phyloP scores from a whole-genome alignment of 75 land plant genomes.

The Selaginella moellendorffii region DNA sequence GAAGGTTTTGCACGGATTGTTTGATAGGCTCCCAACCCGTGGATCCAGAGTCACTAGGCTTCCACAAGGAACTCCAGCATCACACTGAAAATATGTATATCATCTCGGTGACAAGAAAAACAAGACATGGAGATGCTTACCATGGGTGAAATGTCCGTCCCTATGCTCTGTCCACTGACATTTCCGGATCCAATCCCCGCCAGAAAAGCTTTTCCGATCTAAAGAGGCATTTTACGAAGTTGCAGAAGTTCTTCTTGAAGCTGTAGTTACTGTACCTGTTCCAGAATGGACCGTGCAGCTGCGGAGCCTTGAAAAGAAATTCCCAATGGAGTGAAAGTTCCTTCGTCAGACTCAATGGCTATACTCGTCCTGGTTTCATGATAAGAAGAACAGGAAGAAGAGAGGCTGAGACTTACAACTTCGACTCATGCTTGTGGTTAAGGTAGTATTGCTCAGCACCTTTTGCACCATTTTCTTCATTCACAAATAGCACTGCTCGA shows the following conservation, averaged over 20 bases:
- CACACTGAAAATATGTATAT: slow-evolving; percentile 11
- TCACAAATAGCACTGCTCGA: slow-evolving; percentile 27
- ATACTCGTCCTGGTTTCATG: slow-evolving; percentile 17
- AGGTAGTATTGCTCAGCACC: slow-evolving; percentile 22
- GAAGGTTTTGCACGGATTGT: slow-evolving; percentile 24
- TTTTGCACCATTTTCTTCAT: slow-evolving; percentile 25
- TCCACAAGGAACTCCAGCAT: slow-evolving; percentile 22
- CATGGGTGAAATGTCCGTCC: slow-evolving; percentile 21
- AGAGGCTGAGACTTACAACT: slow-evolving; percentile 7
- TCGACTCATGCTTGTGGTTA: slow-evolving; percentile 11
- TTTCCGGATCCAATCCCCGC: slow-evolving; percentile 25
- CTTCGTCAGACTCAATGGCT: slow-evolving; percentile 27
- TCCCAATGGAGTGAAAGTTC: slow-evolving; percentile 26
- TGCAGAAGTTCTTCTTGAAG: no score
- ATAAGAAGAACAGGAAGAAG: not conserved
- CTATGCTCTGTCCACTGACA: slow-evolving; percentile 16
- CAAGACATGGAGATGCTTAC: not conserved
- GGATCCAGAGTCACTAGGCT: slow-evolving; percentile 18
- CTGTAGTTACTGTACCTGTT: slow-evolving; percentile 1
- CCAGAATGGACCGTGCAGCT: slow-evolving; percentile 16
- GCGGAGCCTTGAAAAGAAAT: slow-evolving; percentile 23
- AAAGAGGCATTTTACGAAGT: no score
- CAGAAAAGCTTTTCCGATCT: slow-evolving; percentile 20
- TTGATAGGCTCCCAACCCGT: slow-evolving; percentile 17
- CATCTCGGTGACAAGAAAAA: not conserved